These are phyloP conservation scores for Ogataea hybrid DNA, from an alignment of 1,139 yeast species.

Conservation along the genomic window DNA sequence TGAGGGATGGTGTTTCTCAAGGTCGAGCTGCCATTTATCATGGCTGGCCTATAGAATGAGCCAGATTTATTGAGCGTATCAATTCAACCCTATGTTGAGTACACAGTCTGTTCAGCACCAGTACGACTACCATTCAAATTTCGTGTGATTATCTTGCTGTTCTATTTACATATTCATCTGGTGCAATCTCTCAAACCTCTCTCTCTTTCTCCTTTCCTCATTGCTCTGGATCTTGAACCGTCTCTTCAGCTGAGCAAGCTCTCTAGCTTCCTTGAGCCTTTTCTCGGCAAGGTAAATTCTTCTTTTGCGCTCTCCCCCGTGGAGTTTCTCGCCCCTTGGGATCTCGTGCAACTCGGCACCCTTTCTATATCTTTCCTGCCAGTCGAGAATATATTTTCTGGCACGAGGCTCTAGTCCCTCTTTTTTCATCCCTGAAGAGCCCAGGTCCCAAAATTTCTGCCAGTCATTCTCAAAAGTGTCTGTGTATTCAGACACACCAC, in stretches of 20 bases:
- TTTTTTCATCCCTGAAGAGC: constrained; percentile 60
- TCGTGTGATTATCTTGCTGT: neutral
- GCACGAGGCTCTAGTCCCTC: constrained; percentile 77
- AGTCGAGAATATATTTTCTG: constrained; percentile 51
- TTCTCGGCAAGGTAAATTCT: constrained; percentile 67
- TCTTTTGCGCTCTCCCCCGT: constrained; percentile 87
- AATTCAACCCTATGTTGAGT: too few relatives aligned
- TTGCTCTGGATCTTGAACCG: constrained; percentile 19
- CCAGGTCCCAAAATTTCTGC: constrained; percentile 59
- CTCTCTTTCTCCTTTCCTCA: constrained; percentile 13
- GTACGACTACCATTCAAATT: neutral
- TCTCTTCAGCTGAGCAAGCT: constrained; percentile 27
- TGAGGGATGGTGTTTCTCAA: too few relatives aligned
- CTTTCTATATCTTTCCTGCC: constrained; percentile 49
- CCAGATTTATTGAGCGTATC: too few relatives aligned
- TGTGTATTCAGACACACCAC: constrained; percentile 63
- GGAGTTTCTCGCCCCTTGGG: constrained; percentile 69
- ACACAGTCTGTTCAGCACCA: neutral
- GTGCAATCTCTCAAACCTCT: constrained; percentile 19
- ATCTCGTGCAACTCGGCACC: constrained; percentile 60
- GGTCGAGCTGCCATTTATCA: too few relatives aligned
- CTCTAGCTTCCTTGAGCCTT: constrained; percentile 56
- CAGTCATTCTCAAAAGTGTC: constrained; percentile 74
- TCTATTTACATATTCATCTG: constrained; percentile 5
- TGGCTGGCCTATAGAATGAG: too few relatives aligned